phyloP scores from a whole-genome alignment of 495 filamentous ascomycete genomes.

The Recurvomyces mirabilis region DNA sequence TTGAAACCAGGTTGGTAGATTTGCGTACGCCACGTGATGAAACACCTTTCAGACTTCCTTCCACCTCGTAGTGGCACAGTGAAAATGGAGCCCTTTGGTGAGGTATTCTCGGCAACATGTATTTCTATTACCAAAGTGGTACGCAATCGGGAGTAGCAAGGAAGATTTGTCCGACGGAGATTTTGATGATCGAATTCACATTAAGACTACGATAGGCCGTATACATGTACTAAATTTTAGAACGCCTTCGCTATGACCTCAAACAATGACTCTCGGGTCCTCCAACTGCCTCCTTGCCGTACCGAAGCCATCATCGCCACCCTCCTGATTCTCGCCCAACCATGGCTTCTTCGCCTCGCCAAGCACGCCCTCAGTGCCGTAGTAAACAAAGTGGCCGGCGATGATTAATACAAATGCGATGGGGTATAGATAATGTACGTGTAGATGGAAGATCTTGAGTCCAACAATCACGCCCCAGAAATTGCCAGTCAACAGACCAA shows the following conservation, averaged over 20 bases:
- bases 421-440: slow-evolving; percentile 83
- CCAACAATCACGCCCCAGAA: slow-evolving; percentile 96
- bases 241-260: slow-evolving; percentile 1
- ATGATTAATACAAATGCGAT: slow-evolving; percentile 91
- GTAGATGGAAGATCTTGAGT: slow-evolving; percentile 67
- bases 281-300: slow-evolving; percentile 77
- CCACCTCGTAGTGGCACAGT: too few species aligned
- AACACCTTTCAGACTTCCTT: too few species aligned
- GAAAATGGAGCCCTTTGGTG: too few species aligned
- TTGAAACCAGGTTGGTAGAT: too few species aligned
- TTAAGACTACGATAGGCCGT: too few species aligned
- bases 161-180: too few species aligned
- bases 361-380: slow-evolving; percentile 59
- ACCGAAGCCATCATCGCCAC: slow-evolving; percentile 68
- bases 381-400: slow-evolving; percentile 71
- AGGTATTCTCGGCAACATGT: too few species aligned
- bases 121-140: too few species aligned
- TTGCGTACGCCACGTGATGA: too few species aligned
- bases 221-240: too few species aligned
- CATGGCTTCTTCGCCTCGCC: slow-evolving; percentile 94
- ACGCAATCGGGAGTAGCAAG: too few species aligned
- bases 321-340: slow-evolving; percentile 75
- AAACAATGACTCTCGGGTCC: slow-evolving; percentile 16
- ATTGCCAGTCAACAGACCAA: slow-evolving; percentile 84
- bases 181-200: too few species aligned